Evolutionary conservation across 1,284 basidiomycete genomes (phyloP), one percentile per base, ranked within the genome.

Genomic region (Cryptococcus sp.): DNA sequence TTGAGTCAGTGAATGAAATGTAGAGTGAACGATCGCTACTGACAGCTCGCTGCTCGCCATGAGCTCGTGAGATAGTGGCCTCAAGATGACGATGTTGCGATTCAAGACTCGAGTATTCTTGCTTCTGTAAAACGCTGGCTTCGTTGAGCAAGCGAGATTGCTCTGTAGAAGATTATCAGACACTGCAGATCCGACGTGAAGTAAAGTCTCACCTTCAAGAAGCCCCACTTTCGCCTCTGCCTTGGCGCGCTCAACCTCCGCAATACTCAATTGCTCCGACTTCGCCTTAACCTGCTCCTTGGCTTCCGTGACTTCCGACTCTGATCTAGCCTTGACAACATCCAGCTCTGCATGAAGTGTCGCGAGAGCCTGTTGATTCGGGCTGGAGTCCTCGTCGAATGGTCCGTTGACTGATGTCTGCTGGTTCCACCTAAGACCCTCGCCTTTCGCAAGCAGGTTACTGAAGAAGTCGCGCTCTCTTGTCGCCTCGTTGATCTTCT

Each of bases 401-500:
- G 68, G 59, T 38, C 68, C 63, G 13, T 53, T 58, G 22, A 54
- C 57, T 13, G 50, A 19, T 20, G 58, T 47, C 4, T 53, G 49
- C 6, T 54, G 42, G 35, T 40, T 50, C 70, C 70, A 72, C 51
- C 63, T 71, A 7, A 77, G 62, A 0, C 70, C 78, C 39, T 77
- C 76, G 19, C 71, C 74, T 51, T 69, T 68, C 10, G 73, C 68
- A 20, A 93, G 81, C 82, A 96, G 85, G 35, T 84, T 83, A 66
- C 86, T 88, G 70, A 96, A 83, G 54, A 92, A 85, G 70, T 98
- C 96, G 3, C 92, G 83, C 75, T 98, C 95, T 74, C 90, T 88
- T 68, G 87, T 84, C 61, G 89, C 88, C 22, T 90, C 87, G 65
- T 88, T 88, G 50, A 90, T 85, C 57, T 87, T 84, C 43, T 81